phyloP scores from a whole-genome alignment of 768 basidiomycete species.

The Tephrocybe sp. region DNA sequence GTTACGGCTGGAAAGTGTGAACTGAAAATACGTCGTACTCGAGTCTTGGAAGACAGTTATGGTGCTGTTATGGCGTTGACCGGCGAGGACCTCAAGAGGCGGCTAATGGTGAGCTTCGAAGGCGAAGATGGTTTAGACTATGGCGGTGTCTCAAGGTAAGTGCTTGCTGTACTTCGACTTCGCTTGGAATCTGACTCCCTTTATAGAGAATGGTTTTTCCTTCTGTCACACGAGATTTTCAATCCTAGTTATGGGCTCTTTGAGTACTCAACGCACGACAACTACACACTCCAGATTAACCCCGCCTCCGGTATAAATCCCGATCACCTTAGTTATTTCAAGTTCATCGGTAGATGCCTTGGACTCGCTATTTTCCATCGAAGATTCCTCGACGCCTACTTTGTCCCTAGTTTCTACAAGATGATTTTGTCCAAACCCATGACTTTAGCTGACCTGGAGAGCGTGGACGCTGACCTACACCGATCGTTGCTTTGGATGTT shows the following conservation, averaged over 20 bases:
- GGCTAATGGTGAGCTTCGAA: conserved; percentile 74
- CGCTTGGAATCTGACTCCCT: conserved; percentile 12
- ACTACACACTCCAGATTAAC: conserved; percentile 81
- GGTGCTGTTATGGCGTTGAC: conserved; percentile 80
- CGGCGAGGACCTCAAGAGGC: conserved; percentile 67
- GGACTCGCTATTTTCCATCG: conserved; percentile 79
- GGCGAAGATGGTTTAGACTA: conserved; percentile 82
- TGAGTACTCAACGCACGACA: conserved; percentile 79
- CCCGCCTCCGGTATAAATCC: conserved; percentile 75
- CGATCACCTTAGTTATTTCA: conserved; percentile 79
- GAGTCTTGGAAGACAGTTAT: conserved; percentile 87
- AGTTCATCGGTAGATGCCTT: conserved; percentile 73
- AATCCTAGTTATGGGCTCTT: conserved; percentile 82
- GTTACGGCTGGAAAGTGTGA: conserved; percentile 80
- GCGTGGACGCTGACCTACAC: conserved; percentile 67
- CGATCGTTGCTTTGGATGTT: conserved; percentile 75
- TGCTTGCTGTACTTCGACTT: neutral
- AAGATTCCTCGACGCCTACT: conserved; percentile 78
- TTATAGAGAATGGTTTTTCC: conserved; percentile 82
- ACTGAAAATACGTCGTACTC: conserved; percentile 75
- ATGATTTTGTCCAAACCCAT: conserved; percentile 67
- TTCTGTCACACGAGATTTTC: conserved; percentile 81
- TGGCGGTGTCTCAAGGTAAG: conserved; percentile 72
- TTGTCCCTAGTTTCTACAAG: conserved; percentile 81
- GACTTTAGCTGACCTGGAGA: conserved; percentile 63